Evolutionary conservation across 257 asterid species (phyloP), one percentile per base, ranked within the genome.

Genomic region (Solanum phureja): DNA sequence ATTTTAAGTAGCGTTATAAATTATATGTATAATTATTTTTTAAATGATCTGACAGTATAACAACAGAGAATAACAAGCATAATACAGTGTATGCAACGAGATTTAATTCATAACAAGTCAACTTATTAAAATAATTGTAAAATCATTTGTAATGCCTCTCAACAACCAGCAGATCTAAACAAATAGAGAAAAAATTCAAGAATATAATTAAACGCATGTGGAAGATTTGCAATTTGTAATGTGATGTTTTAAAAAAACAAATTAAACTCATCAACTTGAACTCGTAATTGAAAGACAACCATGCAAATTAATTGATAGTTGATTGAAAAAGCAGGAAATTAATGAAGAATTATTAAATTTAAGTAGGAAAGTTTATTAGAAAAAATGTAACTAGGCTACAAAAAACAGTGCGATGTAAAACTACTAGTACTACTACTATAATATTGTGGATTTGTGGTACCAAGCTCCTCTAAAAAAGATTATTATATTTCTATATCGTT

Each of bases 91-190:
- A 18, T 2, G 42, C 68, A 29, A 18, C 1, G 16, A 0, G 3
- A 13, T 16, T 29, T 81, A 81, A 62, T 35, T 62, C 38, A 16
- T 3, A 66, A 18, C 23, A 87, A 52, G 76, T 89, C 89, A 91
- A 91, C 79, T 76, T 37, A 83, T 29, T 84, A 38, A 38, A 84
- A 83, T 60, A 88, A 27, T 84, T 31, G 14, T 33, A 7, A 56
- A 84, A 88, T 87, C 85, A 88, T 73, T 84, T 81, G 86, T 23
- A 38, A 21, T 90, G 92, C 89, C 62, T 82, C 90, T 83, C 35
- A 88, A 82, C 90, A 13, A 88, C 93, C 90, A 88, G 35, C 90
- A 81, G 87, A 46, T 88, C 86, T 44, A 73, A 44, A 69, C 37
- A 35, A 56, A 19, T 18, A 56, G 11, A 33, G 10, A 24, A 33